Percentiles rank a stretch among this genome's conserved stretches.
Conservation (phyloP, 345 rosid genomes). For the Gossypium australe region DNA sequence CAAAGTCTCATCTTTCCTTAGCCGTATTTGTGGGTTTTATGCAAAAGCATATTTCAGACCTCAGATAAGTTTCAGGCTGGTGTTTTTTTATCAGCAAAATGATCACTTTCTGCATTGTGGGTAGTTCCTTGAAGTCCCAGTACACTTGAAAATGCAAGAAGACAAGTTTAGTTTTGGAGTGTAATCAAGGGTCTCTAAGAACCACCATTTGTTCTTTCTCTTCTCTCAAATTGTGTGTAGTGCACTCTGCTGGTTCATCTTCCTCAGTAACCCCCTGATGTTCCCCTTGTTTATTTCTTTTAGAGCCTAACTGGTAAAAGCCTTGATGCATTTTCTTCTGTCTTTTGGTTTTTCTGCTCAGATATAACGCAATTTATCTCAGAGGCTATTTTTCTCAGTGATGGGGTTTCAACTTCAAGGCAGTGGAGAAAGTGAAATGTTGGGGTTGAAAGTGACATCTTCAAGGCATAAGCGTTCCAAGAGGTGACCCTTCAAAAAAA, state of each 20-base stretch:
- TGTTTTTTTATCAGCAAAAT: constrained; percentile 25
- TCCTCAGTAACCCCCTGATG: constrained; percentile 12
- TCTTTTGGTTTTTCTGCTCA: constrained; percentile 6
- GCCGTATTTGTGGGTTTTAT: constrained; percentile 16
- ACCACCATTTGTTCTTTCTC: constrained; percentile 16
- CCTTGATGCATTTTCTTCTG: constrained; percentile 1
- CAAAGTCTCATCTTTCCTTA: constrained; percentile 33
- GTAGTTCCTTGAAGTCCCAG: constrained; percentile 15
- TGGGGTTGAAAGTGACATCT: constrained; percentile 45
- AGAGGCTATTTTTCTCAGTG: constrained; percentile 23
- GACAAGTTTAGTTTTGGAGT: constrained; percentile 28
- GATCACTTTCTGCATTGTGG: constrained; percentile 22
- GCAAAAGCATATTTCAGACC: constrained; percentile 4
- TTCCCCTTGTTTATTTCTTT: constrained; percentile 18
- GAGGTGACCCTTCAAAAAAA: constrained; percentile 46
- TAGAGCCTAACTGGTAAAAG: constrained; percentile 19
- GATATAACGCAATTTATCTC: background rate
- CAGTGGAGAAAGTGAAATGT: constrained; percentile 38
- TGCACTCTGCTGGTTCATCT: background rate
- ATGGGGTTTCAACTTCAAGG: constrained; percentile 61
- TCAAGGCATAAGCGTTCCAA: constrained; percentile 73
- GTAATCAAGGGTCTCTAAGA: constrained; percentile 14
- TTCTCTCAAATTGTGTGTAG: background rate
- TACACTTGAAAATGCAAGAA: constrained; percentile 19
- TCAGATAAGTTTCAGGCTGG: constrained; percentile 19